Evolutionary conservation across 1,284 basidiomycete species (phyloP), one percentile per base, ranked within the genome.

Genomic region (Pterula multifida): DNA sequence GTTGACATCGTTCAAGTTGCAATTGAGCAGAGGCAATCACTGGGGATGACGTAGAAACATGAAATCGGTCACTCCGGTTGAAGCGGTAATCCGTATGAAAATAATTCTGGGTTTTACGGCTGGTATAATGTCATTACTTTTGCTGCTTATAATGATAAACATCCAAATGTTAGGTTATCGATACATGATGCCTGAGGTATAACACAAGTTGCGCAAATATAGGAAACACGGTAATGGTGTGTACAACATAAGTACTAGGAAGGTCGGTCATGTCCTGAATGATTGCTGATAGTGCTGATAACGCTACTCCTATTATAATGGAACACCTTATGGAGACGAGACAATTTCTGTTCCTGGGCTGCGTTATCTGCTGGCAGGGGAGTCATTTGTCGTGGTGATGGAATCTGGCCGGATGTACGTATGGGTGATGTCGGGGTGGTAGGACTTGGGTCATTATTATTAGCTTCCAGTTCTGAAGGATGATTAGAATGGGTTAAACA

Each of bases 321-420:
- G 66, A 90, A 90, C 55, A 90, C 71, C 59, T 85, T 77, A 61
- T 90, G 87, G 50, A 90, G 61, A 56, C 81, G 69, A 45, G 84
- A 81, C 45, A 89, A 62, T 59, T 80, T 81, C 51, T 88, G 83
- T 55, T 78, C 73, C 50, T 70, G 66, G 15, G 68, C 71, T 32
- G 64, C 56, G n/a, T 53, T 55, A n/a, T 68, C 64, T 15, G 64
- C 67, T 1, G 58, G 4, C 44, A 58, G 49, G 36, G 59, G 45
- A 53, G 55, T 56, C 55, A 47, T 59, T 64, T 12, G 61, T 35
- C 21, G 60, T 49, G 63, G 54, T 3, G 65, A 60, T 46, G 58
- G 63, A 49, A 61, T 58, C 28, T 28, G 45, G 45, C 26, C n/a
- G 25, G 22, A 53, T 50, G 22, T 53, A 63, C 26, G 49, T 53